Percentiles rank a stretch among this genome's conserved stretches.
Conservation (phyloP, 1,284 basidiomycete species). For the Apiotrichum gracile region DNA sequence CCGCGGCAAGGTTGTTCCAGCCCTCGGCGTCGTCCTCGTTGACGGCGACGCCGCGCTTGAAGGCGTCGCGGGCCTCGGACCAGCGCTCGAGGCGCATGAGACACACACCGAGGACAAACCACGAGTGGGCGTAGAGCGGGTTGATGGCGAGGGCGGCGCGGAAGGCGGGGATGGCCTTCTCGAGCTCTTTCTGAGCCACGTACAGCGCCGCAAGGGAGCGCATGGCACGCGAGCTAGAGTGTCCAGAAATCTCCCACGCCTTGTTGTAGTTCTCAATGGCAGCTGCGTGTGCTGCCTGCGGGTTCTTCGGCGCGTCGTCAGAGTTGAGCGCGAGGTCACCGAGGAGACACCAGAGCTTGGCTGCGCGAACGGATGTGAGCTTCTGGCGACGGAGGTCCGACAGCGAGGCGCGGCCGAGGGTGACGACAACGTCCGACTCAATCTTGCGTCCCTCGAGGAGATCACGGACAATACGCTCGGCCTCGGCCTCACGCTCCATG, state of each 20-base stretch:
- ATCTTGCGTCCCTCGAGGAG: conserved; percentile 73
- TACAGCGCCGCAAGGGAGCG: conserved; percentile 81
- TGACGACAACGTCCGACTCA: conserved; percentile 68
- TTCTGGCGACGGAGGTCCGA: conserved; percentile 50
- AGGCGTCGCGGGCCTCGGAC: conserved; percentile 76
- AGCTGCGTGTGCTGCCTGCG: conserved; percentile 31
- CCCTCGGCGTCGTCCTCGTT: conserved; percentile 97
- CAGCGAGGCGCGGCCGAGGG: conserved; percentile 54
- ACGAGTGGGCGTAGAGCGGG: conserved; percentile 75
- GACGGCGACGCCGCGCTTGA: conserved; percentile 76
- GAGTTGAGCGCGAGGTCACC: conserved; percentile 76
- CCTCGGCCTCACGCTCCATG: conserved; percentile 71
- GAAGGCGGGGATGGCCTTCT: conserved; percentile 62
- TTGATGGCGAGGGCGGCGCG: conserved; percentile 76
- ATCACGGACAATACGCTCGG: conserved; percentile 70
- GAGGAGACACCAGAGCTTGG: conserved; percentile 91
- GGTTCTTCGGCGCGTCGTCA: conserved; percentile 26
- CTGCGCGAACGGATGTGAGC: conserved; percentile 67
- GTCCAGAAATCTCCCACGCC: conserved; percentile 76
- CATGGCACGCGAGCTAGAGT: conserved; percentile 80
- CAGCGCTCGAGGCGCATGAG: conserved; percentile 73
- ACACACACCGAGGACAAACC: conserved; percentile 95
- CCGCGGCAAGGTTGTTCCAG: conserved; percentile 96
- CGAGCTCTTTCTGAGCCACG: conserved; percentile 64
- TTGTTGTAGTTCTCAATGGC: conserved; percentile 69